These are phyloP conservation scores for Tillandsia leiboldiana DNA, from an alignment of 176 grass and related monocot genomes.

Conservation along the genomic window DNA sequence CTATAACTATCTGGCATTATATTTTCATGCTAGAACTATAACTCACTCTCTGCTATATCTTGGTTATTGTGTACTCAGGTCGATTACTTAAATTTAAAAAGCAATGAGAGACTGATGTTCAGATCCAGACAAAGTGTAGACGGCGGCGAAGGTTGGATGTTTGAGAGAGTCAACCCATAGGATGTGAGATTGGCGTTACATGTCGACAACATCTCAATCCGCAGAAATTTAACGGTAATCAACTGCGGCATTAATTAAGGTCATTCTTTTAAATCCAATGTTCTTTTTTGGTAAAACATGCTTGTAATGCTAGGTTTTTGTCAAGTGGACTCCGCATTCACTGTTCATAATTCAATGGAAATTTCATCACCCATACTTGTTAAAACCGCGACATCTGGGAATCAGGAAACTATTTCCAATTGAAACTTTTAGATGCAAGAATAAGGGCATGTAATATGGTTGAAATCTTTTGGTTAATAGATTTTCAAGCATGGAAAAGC, in stretches of 20 bases:
- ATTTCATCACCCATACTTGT: background rate
- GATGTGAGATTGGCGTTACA: background rate
- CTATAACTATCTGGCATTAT: background rate
- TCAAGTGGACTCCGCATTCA: background rate
- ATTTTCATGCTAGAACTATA: background rate
- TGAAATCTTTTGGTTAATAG: too few species aligned
- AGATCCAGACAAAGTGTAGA: constrained; percentile 33
- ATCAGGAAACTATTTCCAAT: background rate
- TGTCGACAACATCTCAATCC: constrained; percentile 5
- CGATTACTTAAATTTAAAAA: constrained; percentile 89
- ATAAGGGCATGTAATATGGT: background rate
- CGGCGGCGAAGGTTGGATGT: constrained; percentile 37
- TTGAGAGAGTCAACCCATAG: constrained; percentile 43
- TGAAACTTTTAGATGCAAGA: background rate
- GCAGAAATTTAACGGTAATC: constrained; percentile 16
- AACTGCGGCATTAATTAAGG: background rate
- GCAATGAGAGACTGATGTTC: constrained; percentile 67
- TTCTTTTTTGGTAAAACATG: background rate
- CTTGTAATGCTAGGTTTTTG: background rate
- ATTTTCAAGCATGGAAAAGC: too few species aligned
- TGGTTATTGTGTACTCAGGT: constrained; percentile 32
- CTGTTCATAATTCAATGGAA: background rate
- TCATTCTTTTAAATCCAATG: background rate
- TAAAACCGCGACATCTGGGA: background rate
- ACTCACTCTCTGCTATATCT: background rate